Conservation (phyloP, 345 rosid genomes). For the Aquilaria malaccensis region DNA sequence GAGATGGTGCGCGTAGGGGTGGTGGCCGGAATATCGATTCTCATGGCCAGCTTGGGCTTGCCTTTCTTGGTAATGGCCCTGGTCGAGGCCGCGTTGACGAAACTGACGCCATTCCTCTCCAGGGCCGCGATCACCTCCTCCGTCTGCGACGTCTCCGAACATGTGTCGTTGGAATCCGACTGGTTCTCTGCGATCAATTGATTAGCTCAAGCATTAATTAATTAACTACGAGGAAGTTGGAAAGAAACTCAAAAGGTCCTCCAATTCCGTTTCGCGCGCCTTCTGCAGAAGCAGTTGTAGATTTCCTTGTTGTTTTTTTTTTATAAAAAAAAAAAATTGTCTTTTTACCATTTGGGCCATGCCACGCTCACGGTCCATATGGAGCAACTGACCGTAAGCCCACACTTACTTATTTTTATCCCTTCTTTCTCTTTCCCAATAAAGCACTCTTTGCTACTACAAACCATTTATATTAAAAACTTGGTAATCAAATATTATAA, state of each 20-base stretch:
- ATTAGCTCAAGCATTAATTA: neutral
- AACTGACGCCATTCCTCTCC: conserved; percentile 71
- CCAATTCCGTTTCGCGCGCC: too few species aligned
- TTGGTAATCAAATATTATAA: too few species aligned
- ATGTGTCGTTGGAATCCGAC: conserved; percentile 28
- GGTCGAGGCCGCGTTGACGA: conserved; percentile 47
- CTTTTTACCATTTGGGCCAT: too few species aligned
- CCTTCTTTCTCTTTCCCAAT: too few species aligned
- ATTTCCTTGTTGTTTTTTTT: too few species aligned
- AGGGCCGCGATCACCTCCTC: conserved; percentile 66
- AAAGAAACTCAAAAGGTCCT: conserved; percentile 2
- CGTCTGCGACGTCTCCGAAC: conserved; percentile 33
- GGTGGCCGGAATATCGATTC: conserved; percentile 67
- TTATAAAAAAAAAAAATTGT: too few species aligned
- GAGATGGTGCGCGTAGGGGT: conserved; percentile 54
- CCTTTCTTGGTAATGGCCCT: conserved; percentile 65
- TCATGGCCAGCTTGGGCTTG: conserved; percentile 66
- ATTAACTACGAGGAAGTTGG: neutral
- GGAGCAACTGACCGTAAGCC: too few species aligned
- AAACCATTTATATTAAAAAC: too few species aligned
- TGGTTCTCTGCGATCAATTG: conserved; percentile 32
- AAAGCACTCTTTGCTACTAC: too few species aligned
- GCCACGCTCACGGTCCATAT: too few species aligned
- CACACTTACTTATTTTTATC: too few species aligned
- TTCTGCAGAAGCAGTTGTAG: too few species aligned